Percentiles rank a stretch among this genome's conserved stretches.
Evolutionary conservation across 345 rosid species (phyloP).

Genomic region (Kernera saxatilis): DNA sequence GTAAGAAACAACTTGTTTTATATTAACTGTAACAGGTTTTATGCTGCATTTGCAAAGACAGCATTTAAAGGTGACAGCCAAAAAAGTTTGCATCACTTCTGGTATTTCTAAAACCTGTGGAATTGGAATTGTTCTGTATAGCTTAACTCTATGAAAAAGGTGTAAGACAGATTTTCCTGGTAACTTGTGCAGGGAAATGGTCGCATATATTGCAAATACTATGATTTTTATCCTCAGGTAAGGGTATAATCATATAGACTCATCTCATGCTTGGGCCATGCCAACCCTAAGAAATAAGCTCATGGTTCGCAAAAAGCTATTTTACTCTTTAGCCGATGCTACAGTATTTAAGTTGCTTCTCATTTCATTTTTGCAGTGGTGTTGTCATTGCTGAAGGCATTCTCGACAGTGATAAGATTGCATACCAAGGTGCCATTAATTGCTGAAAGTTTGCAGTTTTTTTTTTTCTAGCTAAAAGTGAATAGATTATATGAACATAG

Average conservation of each 20-base stretch:
- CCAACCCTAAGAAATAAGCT: not conserved
- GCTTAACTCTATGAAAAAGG: not conserved
- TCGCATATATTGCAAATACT: constrained; percentile 96
- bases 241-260: constrained; percentile 15
- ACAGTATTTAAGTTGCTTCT: not conserved
- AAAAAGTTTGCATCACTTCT: constrained; percentile 91
- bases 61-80: constrained; percentile 95
- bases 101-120: constrained; percentile 42
- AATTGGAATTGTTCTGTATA: not conserved
- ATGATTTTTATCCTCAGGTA: constrained; percentile 91
- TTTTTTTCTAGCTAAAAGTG: not conserved
- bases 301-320: not conserved
- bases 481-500: not conserved
- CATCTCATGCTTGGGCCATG: not conserved
- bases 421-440: constrained; percentile 44
- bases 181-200: constrained; percentile 75
- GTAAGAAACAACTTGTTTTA: not conserved
- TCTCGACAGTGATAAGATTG: constrained; percentile 47
- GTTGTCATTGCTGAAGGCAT: constrained; percentile 92
- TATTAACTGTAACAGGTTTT: constrained; percentile 55
- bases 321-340: not conserved
- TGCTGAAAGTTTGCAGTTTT: not conserved
- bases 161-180: not conserved
- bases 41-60: constrained; percentile 83
- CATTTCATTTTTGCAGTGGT: constrained; percentile 62